Conservation (phyloP, 148 eudicot genomes). For the Amaranthus palmeri region DNA sequence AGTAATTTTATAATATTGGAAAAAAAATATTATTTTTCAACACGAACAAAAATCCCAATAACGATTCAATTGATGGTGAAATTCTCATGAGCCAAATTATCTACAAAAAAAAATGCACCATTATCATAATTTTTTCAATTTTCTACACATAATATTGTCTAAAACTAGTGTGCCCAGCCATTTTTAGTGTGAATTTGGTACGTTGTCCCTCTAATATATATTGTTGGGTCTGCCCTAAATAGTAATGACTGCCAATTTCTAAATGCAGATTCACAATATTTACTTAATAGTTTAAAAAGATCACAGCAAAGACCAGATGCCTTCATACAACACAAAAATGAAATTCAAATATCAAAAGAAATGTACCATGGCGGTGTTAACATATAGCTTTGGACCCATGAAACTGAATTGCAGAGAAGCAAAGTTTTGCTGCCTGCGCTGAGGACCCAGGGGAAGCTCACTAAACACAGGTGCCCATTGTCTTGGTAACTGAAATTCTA, state of each 20-base stretch:
- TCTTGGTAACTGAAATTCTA: constrained; percentile 97
- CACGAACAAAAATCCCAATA: not conserved
- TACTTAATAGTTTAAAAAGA: not conserved
- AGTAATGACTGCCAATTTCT: not conserved
- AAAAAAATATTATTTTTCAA: not conserved
- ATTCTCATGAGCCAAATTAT: no score
- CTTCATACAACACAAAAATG: not conserved
- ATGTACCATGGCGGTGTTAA: constrained; percentile 70
- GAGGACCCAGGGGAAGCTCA: constrained; percentile 97
- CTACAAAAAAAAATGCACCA: no score
- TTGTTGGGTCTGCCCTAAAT: not conserved
- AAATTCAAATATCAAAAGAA: not conserved
- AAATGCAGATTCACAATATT: not conserved
- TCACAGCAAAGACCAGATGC: not conserved
- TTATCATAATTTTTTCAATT: no score
- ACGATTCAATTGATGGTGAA: no score
- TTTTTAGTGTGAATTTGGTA: no score
- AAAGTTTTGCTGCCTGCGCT: constrained; percentile 66
- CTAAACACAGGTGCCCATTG: constrained; percentile 99
- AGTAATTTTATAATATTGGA: not conserved
- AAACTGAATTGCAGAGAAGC: constrained; percentile 93
- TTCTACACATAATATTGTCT: no score
- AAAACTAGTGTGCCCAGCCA: no score
- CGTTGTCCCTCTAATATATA: no score
- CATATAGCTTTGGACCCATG: constrained; percentile 91